Conservation (phyloP, 139 green algal genomes). For the Chlorella sp. region DNA sequence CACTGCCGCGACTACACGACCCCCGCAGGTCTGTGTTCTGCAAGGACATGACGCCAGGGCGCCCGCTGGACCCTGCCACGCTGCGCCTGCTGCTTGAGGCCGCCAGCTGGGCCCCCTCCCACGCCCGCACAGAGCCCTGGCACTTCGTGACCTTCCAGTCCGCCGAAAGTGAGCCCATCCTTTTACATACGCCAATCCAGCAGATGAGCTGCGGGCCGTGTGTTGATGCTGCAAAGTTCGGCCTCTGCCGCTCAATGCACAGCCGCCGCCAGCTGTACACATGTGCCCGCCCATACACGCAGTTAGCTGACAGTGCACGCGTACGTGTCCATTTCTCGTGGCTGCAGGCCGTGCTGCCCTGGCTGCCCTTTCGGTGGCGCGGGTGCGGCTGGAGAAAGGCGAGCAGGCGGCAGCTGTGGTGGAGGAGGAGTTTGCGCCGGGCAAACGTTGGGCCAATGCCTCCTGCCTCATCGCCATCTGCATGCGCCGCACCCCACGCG, state of each 20-base stretch:
- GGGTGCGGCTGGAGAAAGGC: background rate
- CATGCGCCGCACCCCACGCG: background rate
- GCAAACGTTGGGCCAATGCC: background rate
- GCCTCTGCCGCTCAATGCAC: background rate
- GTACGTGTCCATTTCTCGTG: no score
- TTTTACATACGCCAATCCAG: background rate
- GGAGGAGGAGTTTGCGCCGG: background rate
- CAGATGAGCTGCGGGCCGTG: background rate
- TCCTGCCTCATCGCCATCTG: background rate
- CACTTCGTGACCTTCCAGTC: conserved; percentile 29
- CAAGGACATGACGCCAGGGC: background rate
- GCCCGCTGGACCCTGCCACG: background rate
- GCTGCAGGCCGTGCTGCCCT: background rate
- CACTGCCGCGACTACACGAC: no score
- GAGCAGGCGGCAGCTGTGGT: background rate
- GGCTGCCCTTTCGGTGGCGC: background rate
- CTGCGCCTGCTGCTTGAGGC: conserved; percentile 19
- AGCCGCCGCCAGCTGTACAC: no score
- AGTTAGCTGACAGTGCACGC: no score
- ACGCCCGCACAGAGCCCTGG: conserved; percentile 28
- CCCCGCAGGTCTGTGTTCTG: conserved; percentile 7
- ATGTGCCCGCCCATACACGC: no score
- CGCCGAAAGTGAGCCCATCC: background rate
- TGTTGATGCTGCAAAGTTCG: background rate
- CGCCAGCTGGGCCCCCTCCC: conserved; percentile 28